A percentile compares a stretch with the other conserved stretches of the same genome.
These are phyloP conservation scores for Kwoniella dendrophila DNA, from an alignment of 768 basidiomycete genomes.

Conservation along the genomic window DNA sequence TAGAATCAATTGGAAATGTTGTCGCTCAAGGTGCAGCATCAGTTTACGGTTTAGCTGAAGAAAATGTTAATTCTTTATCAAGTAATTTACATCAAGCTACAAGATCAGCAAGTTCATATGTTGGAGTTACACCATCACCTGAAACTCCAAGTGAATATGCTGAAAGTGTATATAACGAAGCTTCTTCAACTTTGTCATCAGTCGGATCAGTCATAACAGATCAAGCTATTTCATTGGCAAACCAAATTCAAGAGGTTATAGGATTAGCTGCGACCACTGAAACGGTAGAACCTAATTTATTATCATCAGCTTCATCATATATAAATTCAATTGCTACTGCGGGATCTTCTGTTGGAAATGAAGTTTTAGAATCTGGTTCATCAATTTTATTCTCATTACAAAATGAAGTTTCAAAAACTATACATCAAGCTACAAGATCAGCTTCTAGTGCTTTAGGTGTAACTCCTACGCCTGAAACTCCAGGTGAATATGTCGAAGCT, in stretches of 20 bases:
- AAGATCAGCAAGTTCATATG: conserved; percentile 8
- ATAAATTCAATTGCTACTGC: conserved; percentile 29
- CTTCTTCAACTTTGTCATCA: conserved; percentile 25
- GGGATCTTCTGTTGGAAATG: conserved; percentile 26
- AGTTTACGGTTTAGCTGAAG: conserved; percentile 26
- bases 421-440: conserved; percentile 25
- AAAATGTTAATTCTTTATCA: conserved; percentile 16
- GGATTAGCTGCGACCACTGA: conserved; percentile 22
- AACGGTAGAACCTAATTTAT: conserved; percentile 19
- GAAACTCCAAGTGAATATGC: conserved; percentile 26
- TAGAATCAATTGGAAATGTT: conserved; percentile 33
- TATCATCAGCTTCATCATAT: conserved; percentile 40
- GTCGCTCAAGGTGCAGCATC: conserved; percentile 26
- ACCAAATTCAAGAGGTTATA: conserved; percentile 29
- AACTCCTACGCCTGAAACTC: conserved; percentile 29
- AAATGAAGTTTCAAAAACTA: neutral
- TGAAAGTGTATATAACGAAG: conserved; percentile 29
- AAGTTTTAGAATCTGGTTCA: conserved; percentile 29
- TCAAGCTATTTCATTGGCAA: conserved; percentile 25
- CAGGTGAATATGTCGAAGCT: conserved; percentile 22
- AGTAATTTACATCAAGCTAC: conserved; percentile 16
- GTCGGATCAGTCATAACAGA: conserved; percentile 18
- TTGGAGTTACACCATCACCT: conserved; percentile 35
- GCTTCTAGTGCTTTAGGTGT: conserved; percentile 21
- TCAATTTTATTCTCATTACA: conserved; percentile 19